phyloP scores from a whole-genome alignment of 768 basidiomycete species.

The Pholiota microspora region DNA sequence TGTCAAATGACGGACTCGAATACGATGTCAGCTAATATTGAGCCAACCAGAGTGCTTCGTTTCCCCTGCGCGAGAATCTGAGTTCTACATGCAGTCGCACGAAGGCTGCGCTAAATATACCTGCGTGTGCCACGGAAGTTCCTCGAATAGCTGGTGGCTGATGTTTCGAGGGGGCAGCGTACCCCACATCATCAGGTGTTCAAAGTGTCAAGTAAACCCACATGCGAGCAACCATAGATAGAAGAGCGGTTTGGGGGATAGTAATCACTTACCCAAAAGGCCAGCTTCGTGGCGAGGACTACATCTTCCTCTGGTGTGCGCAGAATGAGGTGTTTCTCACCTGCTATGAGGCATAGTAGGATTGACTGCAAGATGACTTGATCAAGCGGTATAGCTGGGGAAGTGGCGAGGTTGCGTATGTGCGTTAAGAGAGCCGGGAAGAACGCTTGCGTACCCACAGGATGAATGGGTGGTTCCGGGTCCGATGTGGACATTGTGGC shows the following conservation, averaged over 20 bases:
- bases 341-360: slow-evolving; percentile 62
- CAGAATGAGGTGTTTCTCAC: slow-evolving; percentile 62
- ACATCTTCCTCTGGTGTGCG: slow-evolving; percentile 68
- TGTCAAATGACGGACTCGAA: no score
- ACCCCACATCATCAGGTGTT: neutral
- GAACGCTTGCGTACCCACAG: slow-evolving; percentile 44
- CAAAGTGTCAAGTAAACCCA: neutral
- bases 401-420: slow-evolving; percentile 41
- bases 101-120: neutral
- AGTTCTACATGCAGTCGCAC: no score
- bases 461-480: slow-evolving; percentile 21
- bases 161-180: neutral
- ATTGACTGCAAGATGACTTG: slow-evolving; percentile 63
- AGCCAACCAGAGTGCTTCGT: no score
- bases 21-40: no score
- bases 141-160: neutral
- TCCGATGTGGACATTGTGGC: neutral
- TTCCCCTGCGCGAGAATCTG: no score
- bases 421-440: slow-evolving; percentile 48
- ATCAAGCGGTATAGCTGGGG: slow-evolving; percentile 43
- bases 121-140: neutral
- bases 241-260: slow-evolving; percentile 9
- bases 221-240: slow-evolving; percentile 7
- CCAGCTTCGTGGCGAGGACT: slow-evolving; percentile 53
- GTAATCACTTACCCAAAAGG: slow-evolving; percentile 47